Conservation (phyloP, 352 stramenopile genomes). For the Globisporangium viniferum region DNA sequence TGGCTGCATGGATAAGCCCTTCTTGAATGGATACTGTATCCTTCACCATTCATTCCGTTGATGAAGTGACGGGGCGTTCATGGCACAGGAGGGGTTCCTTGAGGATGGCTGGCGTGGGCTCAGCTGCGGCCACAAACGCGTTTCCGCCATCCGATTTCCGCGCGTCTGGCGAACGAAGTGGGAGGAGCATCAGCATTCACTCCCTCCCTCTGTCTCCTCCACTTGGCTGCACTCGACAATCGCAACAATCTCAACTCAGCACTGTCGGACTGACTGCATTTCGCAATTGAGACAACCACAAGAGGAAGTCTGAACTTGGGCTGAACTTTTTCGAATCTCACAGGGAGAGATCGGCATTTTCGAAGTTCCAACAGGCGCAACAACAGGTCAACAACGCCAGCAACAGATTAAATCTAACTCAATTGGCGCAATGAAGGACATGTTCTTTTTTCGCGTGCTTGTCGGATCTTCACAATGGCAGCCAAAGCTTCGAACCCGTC, state of each 20-base stretch:
- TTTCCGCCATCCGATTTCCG: conserved; percentile 3
- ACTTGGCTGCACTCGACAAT: conserved; percentile 1
- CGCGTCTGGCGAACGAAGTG: conserved; percentile 11
- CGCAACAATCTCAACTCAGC: neutral
- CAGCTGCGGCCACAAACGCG: neutral
- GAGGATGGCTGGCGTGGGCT: neutral
- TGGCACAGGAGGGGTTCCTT: neutral
- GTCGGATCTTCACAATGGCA: neutral
- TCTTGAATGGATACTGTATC: neutral
- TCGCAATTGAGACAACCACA: neutral
- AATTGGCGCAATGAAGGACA: neutral
- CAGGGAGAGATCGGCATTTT: neutral
- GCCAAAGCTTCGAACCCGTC: too few relatives aligned
- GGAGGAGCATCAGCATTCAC: neutral
- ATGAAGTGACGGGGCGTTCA: neutral
- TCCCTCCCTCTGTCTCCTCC: neutral
- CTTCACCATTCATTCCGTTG: neutral
- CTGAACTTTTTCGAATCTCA: neutral
- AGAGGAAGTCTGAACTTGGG: neutral
- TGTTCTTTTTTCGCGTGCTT: neutral
- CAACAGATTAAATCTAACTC: neutral
- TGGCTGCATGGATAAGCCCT: neutral
- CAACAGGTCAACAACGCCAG: neutral
- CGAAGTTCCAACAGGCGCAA: neutral
- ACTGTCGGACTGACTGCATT: neutral